phyloP scores from a whole-genome alignment of 176 grass and related monocot species.

The Triticum timopheevii region DNA sequence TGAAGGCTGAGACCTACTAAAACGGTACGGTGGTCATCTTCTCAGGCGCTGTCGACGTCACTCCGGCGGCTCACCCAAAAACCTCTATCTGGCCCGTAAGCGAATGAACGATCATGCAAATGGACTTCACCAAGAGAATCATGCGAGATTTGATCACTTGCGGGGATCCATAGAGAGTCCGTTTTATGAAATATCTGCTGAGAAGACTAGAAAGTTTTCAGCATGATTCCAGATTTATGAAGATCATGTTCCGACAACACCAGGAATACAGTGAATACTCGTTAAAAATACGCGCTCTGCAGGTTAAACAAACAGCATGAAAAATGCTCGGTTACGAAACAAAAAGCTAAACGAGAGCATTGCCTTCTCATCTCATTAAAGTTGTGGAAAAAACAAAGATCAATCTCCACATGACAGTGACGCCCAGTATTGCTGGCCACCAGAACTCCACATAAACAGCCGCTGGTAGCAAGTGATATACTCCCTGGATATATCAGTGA shows the following conservation, averaged over 20 bases:
- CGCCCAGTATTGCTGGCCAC: not conserved
- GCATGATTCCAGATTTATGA: not conserved
- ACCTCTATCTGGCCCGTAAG: not conserved
- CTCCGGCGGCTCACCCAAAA: not conserved
- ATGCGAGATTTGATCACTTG: too few species aligned
- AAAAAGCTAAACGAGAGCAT: not conserved
- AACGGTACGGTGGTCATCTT: not conserved
- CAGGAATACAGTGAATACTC: not conserved
- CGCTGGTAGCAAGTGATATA: not conserved
- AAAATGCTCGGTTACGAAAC: not conserved
- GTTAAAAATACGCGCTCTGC: not conserved
- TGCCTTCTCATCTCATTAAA: not conserved
- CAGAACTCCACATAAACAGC: not conserved
- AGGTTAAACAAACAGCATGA: not conserved
- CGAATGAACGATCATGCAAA: not conserved
- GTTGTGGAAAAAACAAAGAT: not conserved
- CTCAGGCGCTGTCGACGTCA: not conserved
- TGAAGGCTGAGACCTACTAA: not conserved
- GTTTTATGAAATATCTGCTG: too few species aligned
- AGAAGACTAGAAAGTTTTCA: not conserved
- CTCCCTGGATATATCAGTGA: conserved; percentile 5
- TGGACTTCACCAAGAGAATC: not conserved
- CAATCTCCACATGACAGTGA: conserved; percentile 13
- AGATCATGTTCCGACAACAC: not conserved
- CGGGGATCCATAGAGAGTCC: too few species aligned